Base-by-base conservation (phyloP, 306 rosid species). In the Cicer yamashitae region DNA sequence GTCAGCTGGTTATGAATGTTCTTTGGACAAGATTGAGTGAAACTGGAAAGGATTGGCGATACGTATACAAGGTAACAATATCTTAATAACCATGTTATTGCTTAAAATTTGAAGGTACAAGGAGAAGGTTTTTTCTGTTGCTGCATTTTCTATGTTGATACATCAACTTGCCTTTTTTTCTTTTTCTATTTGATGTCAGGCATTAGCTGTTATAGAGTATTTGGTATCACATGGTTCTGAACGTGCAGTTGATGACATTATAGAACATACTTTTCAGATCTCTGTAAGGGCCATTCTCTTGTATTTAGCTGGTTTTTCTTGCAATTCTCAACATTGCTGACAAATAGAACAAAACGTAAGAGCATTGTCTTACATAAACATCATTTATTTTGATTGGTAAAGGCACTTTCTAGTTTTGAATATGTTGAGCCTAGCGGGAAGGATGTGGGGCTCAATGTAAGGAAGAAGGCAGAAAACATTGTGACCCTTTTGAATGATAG, bases 41-140 rank as follows among this genome's bases (percentile, higher is more conserved):
- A 82, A 92, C 98, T 38, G 99, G 99, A 68, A 96, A 96, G 85
- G 97, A 92, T 70, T 96, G 99, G 98, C 97, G 99, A 37, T 78
- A 88, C 81, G 99, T 90, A 60, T 96, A 96, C 85, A 96, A 96
- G 98, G 99, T 96, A 84, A 77, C 78, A n/a, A 54, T 73, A 40
- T 63, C 67, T 62, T 22, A 67, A 17, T 62, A 68, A 54, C 73
- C 45, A 30, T 37, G 10, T 58, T 56, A 39, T 70, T 67, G 12
- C 50, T 50, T 45, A 48, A 61, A 47, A 43, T 62, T 73, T 53
- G 18, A 50, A 25, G 47, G 13, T 56, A n/a, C 44, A 52, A 53
- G 65, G 17, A 18, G 67, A 54, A 48, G 50, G 46, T 39, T 10
- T 62, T 71, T 37, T 8, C 4, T 38, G 57, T 72, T 40, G 56